Evolutionary conservation across 1,284 basidiomycete species (phyloP), one percentile per base, ranked within the genome.

Genomic region (Ceratobasidium sp.): DNA sequence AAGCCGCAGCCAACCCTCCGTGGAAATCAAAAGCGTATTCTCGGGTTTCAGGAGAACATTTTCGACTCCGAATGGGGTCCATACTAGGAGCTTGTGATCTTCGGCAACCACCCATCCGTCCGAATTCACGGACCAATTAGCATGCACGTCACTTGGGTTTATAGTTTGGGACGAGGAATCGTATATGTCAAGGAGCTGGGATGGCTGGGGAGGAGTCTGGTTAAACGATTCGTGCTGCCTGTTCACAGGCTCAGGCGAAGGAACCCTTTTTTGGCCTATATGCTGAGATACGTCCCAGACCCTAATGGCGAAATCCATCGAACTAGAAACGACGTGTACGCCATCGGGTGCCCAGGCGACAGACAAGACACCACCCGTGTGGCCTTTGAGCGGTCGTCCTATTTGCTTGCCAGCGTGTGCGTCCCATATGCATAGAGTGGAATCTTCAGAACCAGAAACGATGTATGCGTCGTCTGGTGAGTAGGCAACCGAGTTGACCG

Each of bases 91-190:
- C 33, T 41, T 67, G 10, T 5, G 18, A 27, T 30, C 27, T 4
- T 35, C 46, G 16, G 50, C 48, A 23, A 67, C 62, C 6, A 59
- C 54, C 65, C 62, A 77, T 10, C 68, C 68, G 35, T 68, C 48
- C 14, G 50, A 20, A 6, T 54, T 14, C 46, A 54, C 18, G 23
- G n/a, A 23, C 33, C 57, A 59, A 30, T n/a, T 23, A 27, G 16
- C 33, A 10, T 20, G 10, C 10, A 6, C 6, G 10, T 41, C 38
- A 41, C 38, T 41, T 5, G 10, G 38, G 38, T 1, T 5, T 41
- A 10, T 10, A 10, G 38, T 41, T 41, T 41, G 38, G 38, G 38
- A 10, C 38, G 38, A 41, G 38, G 38, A 41, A 41, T 41, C 38
- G 38, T 10, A 10, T 10, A 41, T 41, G 38, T 41, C 10, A 41